Conservation (phyloP, 371 early-diverging fungal species). For the Mortierella sp. region DNA sequence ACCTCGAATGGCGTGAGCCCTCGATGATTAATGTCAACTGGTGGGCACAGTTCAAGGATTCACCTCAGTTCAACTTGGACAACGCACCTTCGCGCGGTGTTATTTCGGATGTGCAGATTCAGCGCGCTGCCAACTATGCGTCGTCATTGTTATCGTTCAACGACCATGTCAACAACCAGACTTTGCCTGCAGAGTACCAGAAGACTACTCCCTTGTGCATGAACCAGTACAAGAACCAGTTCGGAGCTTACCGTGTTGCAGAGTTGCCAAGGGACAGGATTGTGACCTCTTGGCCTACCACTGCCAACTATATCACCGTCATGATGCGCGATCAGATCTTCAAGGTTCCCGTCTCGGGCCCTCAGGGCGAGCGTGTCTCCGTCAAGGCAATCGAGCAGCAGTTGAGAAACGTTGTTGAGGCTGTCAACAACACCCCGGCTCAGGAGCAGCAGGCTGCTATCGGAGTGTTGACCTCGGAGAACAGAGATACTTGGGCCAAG, state of each 20-base stretch:
- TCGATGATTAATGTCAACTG: conserved; percentile 91
- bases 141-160: conserved; percentile 79
- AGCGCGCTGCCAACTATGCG: conserved; percentile 83
- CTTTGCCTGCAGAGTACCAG: conserved; percentile 78
- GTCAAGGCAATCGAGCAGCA: conserved; percentile 73
- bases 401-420: conserved; percentile 70
- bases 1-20: conserved; percentile 90
- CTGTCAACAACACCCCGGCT: conserved; percentile 66
- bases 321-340: conserved; percentile 88
- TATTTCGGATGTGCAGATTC: conserved; percentile 79
- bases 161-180: conserved; percentile 77
- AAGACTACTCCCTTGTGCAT: conserved; percentile 86
- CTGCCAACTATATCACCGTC: conserved; percentile 84
- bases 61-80: conserved; percentile 64
- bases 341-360: conserved; percentile 78
- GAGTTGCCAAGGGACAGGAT: conserved; percentile 76
- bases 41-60: conserved; percentile 83
- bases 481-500: conserved; percentile 91
- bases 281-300: conserved; percentile 78
- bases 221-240: conserved; percentile 90
- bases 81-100: conserved; percentile 63
- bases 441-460: conserved; percentile 74
- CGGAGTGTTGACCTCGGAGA: conserved; percentile 84
- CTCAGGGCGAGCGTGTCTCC: conserved; percentile 77
- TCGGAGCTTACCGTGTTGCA: conserved; percentile 88